These are phyloP conservation scores for Aspergillus oerlinghausenensis DNA, from an alignment of 2,329 filamentous ascomycete genomes.

Conservation along the genomic window DNA sequence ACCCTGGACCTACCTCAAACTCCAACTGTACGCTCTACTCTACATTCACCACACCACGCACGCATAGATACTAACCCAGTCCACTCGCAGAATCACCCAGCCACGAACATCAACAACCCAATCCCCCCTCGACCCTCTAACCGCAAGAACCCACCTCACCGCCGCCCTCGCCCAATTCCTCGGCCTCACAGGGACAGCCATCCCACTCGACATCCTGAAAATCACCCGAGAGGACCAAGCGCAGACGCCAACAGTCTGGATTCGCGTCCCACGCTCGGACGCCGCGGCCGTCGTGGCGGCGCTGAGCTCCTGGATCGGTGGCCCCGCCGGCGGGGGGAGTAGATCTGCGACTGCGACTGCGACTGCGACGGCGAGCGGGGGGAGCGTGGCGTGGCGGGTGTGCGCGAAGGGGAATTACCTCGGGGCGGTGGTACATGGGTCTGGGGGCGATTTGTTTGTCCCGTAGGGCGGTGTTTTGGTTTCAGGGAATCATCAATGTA, in stretches of 20 bases:
- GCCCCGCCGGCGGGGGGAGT: constrained; percentile 5
- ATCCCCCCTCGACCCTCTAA: constrained; percentile 40
- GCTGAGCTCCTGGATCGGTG: constrained; percentile 44
- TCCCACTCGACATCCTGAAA: constrained; percentile 46
- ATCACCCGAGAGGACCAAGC: constrained; percentile 13
- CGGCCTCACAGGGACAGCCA: constrained; percentile 43
- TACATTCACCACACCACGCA: neutral
- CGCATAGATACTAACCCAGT: neutral
- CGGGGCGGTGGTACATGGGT: constrained; percentile 30
- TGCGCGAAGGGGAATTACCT: constrained; percentile 36
- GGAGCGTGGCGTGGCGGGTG: constrained; percentile 35
- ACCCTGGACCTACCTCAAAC: constrained; percentile 42
- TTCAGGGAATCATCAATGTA: neutral
- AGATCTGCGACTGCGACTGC: neutral
- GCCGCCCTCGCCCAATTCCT: constrained; percentile 46
- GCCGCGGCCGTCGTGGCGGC: constrained; percentile 40
- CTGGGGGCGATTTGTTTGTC: constrained; percentile 32
- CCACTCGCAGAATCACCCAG: constrained; percentile 23
- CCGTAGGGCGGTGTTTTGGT: constrained; percentile 10
- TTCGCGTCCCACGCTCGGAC: constrained; percentile 44
- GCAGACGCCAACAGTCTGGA: constrained; percentile 30
- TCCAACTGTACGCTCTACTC: constrained; percentile 33
- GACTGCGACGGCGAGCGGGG: constrained; percentile 6
- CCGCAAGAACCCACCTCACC: constrained; percentile 42
- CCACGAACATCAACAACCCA: constrained; percentile 16